These are phyloP conservation scores for Colletotrichum salicis DNA, from an alignment of 2,329 filamentous ascomycete genomes.

Conservation along the genomic window DNA sequence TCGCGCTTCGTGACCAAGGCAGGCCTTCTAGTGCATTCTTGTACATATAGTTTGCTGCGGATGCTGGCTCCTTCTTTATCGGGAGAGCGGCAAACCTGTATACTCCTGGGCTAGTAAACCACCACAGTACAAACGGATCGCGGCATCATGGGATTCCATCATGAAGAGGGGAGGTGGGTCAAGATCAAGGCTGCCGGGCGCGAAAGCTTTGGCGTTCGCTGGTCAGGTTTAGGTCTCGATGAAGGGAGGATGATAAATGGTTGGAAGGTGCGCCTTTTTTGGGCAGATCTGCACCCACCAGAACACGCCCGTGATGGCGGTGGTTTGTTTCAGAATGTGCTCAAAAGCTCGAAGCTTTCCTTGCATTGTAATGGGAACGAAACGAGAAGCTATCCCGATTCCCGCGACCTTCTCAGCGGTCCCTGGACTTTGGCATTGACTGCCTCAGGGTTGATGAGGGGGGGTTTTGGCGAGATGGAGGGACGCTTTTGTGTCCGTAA, in stretches of 20 bases:
- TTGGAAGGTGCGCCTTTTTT: slow-evolving; percentile 1
- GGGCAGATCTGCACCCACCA: slow-evolving; percentile 21
- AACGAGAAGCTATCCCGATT: not conserved
- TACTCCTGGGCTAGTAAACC: not conserved
- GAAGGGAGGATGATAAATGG: not conserved
- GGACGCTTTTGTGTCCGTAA: not conserved
- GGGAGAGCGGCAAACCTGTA: not conserved
- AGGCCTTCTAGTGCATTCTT: not conserved
- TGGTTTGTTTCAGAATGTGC: slow-evolving; percentile 19
- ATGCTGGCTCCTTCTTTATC: not conserved
- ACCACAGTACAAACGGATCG: not conserved
- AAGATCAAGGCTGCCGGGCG: slow-evolving; percentile 19
- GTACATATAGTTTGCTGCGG: not conserved
- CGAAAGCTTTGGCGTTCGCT: slow-evolving; percentile 5
- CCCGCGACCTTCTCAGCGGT: not conserved
- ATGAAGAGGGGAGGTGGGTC: slow-evolving; percentile 1
- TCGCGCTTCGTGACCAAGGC: too few relatives aligned
- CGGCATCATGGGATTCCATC: not conserved
- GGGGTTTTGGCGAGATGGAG: not conserved
- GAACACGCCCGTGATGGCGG: slow-evolving; percentile 1
- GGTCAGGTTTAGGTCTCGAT: slow-evolving; percentile 3
- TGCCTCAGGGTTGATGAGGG: not conserved
- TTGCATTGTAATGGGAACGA: not conserved
- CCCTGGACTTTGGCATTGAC: not conserved
- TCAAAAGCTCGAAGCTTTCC: not conserved